phyloP scores from a whole-genome alignment of 2,329 filamentous ascomycete species.

The Macrophomina tecta region DNA sequence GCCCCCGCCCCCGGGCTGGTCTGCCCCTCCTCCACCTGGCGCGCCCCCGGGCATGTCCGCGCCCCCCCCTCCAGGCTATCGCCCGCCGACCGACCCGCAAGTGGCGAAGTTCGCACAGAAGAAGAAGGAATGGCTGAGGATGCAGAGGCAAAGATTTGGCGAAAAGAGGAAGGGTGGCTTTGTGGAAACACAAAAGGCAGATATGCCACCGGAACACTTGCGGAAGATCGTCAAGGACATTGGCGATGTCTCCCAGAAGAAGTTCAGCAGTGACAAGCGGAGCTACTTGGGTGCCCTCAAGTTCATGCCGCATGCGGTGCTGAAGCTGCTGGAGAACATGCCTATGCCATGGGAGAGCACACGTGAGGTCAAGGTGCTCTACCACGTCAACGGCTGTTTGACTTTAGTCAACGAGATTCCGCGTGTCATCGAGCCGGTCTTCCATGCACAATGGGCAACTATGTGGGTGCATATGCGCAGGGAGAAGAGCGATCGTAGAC shows the following conservation, averaged over 20 bases:
- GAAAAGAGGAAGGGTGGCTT: constrained; percentile 97
- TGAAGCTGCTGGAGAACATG: constrained; percentile 99
- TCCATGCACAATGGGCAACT: constrained; percentile 97
- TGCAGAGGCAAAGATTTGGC: constrained; percentile 88
- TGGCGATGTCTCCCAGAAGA: constrained; percentile 98
- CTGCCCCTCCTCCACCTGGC: constrained; percentile 53
- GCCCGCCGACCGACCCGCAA: constrained; percentile 79
- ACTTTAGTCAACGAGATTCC: constrained; percentile 97
- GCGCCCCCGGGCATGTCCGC: constrained; percentile 59
- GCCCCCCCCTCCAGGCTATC: constrained; percentile 85
- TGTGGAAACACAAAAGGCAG: constrained; percentile 96
- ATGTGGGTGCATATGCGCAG: constrained; percentile 99
- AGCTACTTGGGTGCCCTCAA: constrained; percentile 97
- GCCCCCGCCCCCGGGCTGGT: constrained; percentile 68
- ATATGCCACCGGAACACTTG: constrained; percentile 97
- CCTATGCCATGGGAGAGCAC: constrained; percentile 99
- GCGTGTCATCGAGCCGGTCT: constrained; percentile 95
- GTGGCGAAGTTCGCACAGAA: constrained; percentile 96
- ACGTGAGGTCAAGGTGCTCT: constrained; percentile 95
- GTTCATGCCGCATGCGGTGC: constrained; percentile 98
- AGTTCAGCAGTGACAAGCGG: constrained; percentile 97
- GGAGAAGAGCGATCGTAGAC: constrained; percentile 91
- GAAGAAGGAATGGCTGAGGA: constrained; percentile 97
- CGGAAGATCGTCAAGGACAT: constrained; percentile 99
- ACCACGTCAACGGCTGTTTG: constrained; percentile 96